Evolutionary conservation across 192 early-diverging fungal genomes (phyloP).

Genomic region (Dissophora globulifera): DNA sequence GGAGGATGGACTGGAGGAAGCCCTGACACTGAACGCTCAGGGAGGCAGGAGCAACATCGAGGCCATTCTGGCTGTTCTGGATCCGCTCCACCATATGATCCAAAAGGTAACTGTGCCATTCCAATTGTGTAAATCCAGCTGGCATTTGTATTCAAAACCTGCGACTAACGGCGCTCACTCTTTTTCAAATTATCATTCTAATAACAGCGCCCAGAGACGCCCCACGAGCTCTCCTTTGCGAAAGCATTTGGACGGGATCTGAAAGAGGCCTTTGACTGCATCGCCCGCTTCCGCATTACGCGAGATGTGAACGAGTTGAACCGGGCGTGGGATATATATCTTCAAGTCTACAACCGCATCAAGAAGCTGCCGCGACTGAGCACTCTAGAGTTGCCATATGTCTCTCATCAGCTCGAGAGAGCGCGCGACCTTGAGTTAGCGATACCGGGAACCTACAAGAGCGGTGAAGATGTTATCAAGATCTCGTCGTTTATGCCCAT

Average conservation of each 20-base stretch:
- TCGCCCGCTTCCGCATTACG: slow-evolving; percentile 76
- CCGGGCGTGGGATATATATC: slow-evolving; percentile 93
- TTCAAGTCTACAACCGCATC: slow-evolving; percentile 47
- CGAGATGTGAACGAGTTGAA: slow-evolving; percentile 83
- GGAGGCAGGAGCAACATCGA: slow-evolving; percentile 79
- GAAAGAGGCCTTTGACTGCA: slow-evolving; percentile 85
- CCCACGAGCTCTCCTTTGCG: slow-evolving; percentile 88
- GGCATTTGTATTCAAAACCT: too few species aligned
- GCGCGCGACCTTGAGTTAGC: slow-evolving; percentile 89
- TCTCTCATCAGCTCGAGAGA: slow-evolving; percentile 88
- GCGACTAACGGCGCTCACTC: too few species aligned
- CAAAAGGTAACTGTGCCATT: slow-evolving; percentile 13
- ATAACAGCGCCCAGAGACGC: slow-evolving; percentile 80
- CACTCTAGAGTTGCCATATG: slow-evolving; percentile 87
- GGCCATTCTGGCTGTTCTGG: slow-evolving; percentile 85
- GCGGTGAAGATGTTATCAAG: slow-evolving; percentile 81
- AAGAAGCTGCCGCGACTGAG: slow-evolving; percentile 56
- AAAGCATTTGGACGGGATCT: slow-evolving; percentile 90
- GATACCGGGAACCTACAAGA: slow-evolving; percentile 88
- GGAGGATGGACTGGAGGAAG: slow-evolving; percentile 92
- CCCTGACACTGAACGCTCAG: slow-evolving; percentile 75
- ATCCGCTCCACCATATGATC: slow-evolving; percentile 53
- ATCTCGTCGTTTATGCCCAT: slow-evolving; percentile 85
- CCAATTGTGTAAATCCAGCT: too few species aligned
- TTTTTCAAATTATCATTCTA: neutral